phyloP scores from a whole-genome alignment of 805 yeast species.

The Candida taoyuanica region DNA sequence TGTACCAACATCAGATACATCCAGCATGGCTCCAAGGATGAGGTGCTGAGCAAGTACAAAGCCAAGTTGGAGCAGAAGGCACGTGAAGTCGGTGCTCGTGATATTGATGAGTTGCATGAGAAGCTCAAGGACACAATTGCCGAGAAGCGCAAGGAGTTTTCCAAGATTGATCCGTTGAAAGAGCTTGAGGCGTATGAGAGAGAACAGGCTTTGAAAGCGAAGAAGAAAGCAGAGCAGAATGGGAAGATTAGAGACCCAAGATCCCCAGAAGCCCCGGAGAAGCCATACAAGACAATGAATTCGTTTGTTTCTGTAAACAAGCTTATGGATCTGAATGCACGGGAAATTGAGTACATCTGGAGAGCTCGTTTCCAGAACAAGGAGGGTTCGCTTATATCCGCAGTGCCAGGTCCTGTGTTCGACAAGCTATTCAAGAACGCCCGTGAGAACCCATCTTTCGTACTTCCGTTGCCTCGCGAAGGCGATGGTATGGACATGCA shows the following conservation, averaged over 20 bases:
- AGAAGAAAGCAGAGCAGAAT: slow-evolving; percentile 21
- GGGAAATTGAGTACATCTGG: slow-evolving; percentile 82
- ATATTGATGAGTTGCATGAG: slow-evolving; percentile 56
- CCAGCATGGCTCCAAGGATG: slow-evolving; percentile 22
- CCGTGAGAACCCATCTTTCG: slow-evolving; percentile 71
- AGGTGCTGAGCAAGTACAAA: slow-evolving; percentile 29
- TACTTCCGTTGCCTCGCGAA: slow-evolving; percentile 82
- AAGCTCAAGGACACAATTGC: slow-evolving; percentile 60
- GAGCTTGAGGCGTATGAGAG: slow-evolving; percentile 57
- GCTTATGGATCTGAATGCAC: slow-evolving; percentile 45
- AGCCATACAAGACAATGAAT: slow-evolving; percentile 66
- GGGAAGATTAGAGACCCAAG: slow-evolving; percentile 33
- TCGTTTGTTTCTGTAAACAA: slow-evolving; percentile 71
- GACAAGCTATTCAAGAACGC: slow-evolving; percentile 62
- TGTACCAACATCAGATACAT: slow-evolving; percentile 15
- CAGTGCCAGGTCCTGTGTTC: slow-evolving; percentile 53
- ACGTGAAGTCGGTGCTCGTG: slow-evolving; percentile 36
- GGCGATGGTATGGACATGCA: slow-evolving; percentile 68
- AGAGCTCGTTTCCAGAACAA: slow-evolving; percentile 71
- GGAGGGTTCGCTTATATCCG: slow-evolving; percentile 61
- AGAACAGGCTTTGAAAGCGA: slow-evolving; percentile 28
- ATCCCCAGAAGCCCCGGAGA: slow-evolving; percentile 34
- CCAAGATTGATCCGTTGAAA: slow-evolving; percentile 62
- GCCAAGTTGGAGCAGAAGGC: slow-evolving; percentile 36
- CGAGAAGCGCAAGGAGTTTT: slow-evolving; percentile 48